phyloP scores from a whole-genome alignment of 768 basidiomycete species.

The Xanthoconium stramineum region DNA sequence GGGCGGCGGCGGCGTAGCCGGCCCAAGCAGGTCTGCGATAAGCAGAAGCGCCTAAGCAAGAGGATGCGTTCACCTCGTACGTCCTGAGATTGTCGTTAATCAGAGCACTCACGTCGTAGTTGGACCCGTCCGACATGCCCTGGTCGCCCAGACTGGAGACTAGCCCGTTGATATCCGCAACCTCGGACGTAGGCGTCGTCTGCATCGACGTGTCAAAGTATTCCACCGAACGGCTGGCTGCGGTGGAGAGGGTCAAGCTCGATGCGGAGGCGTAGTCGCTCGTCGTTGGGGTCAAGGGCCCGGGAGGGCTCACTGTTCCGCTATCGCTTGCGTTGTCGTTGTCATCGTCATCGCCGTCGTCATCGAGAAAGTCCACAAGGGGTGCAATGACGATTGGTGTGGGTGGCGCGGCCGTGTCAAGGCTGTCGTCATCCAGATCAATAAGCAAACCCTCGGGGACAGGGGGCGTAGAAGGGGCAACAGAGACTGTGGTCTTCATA shows the following conservation, averaged over 20 bases:
- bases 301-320: conserved; percentile 31
- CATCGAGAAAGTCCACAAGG: conserved; percentile 21
- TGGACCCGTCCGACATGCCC: conserved; percentile 41
- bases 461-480: conserved; percentile 31
- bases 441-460: conserved; percentile 53
- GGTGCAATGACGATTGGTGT: conserved; percentile 12
- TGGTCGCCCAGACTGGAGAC: conserved; percentile 53
- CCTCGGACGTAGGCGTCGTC: conserved; percentile 30
- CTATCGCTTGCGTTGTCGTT: conserved; percentile 29
- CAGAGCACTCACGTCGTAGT: conserved; percentile 61
- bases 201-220: conserved; percentile 27
- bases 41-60: conserved; percentile 52
- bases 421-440: conserved; percentile 46
- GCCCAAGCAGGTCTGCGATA: conserved; percentile 61
- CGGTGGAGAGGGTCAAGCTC: conserved; percentile 26
- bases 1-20: conserved; percentile 33
- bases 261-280: conserved; percentile 27
- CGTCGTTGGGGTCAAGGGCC: conserved; percentile 31
- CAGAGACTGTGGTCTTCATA: conserved; percentile 19
- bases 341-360: conserved; percentile 20
- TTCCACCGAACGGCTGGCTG: conserved; percentile 23
- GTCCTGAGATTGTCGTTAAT: conserved; percentile 21
- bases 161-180: conserved; percentile 64
- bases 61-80: conserved; percentile 20
- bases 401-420: conserved; percentile 19